Base-by-base conservation (phyloP, 2,329 filamentous ascomycete species). In the Ophiocordyceps camponoti-leonardi region DNA sequence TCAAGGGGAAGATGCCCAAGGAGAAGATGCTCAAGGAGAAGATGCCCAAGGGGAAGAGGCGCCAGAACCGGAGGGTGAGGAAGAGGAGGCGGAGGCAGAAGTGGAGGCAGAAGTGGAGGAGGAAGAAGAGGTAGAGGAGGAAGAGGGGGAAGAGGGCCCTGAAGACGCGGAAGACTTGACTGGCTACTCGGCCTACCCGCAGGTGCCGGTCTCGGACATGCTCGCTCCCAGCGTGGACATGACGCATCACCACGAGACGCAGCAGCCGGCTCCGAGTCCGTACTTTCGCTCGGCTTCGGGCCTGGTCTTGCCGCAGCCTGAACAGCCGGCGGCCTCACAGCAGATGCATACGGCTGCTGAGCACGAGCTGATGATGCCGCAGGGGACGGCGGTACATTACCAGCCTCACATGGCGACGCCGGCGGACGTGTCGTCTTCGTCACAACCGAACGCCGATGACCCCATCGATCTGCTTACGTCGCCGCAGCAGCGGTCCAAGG, bases 241-340 rank as follows among this genome's bases (percentile, higher is more conserved):
- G n/a, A 41, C 52, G 13, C n/a, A n/a, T n/a, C n/a, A 45, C 16
- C 54, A 51, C 16, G 49, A 55, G 30, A 49, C 47, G 13, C 49
- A 51, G 16, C 50, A 19, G n/a, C 10, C 44, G 13, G 30, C 51
- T 6, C 51, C 52, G 31, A 35, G 49, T 6, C 51, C 56, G 22
- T 58, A 61, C 47, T 61, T 59, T 30, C 56, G 56, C 33, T 48
- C 56, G n/a, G 46, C 51, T 11, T 52, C 58, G 10, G 54, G 49
- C 18, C 43, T 58, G 16, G 45, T 49, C 13, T 49, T 59, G 18
- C 49, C 58, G 10, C 56, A 57, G n/a, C 47, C 51, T 22, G 52
- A 55, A 19, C 22, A 49, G 22, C 46, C 50, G 14, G 49, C 49
- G 10, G 46, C 43, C 5, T 45, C 48, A 19, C 55, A 54, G 20